Evolutionary conservation across 2,329 filamentous ascomycete species (phyloP), one percentile per base, ranked within the genome.

Genomic region (Nothopassalora personata): DNA sequence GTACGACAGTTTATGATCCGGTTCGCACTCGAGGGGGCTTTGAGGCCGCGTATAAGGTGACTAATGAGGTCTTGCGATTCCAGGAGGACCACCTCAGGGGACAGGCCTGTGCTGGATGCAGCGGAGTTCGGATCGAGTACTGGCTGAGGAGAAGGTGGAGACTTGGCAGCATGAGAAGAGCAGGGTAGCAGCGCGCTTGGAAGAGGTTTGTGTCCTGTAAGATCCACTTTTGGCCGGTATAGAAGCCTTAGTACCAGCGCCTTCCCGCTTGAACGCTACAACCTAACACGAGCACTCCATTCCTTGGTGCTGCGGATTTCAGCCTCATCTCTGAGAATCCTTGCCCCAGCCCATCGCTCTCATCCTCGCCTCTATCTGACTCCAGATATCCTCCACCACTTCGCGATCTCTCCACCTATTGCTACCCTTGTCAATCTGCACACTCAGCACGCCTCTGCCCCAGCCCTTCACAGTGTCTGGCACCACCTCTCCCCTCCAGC

Each of bases 371-470:
- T 97, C 94, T 64, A 99, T 89, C 4, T 84, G 80, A 70, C 88
- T 89, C 94, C 94, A 99, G 62, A 99, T 90, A 60, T 86, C 81
- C 80, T 97, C 94, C 9, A 97, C 91, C 18, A 95, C 86, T 78
- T 97, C 94, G 53, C 92, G 83, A 75, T 99, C 94, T 67, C 93
- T 82, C 86, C 93, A 97, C 60, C 87, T 69, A 45, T 85, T 76
- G 58, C 72, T 70, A 0, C 71, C 71, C 69, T 93, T 88, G 70
- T 97, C 94, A n/a, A 99, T 83, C 52, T 84, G 83, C 54, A 88
- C 88, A 46, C 83, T 85, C 69, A 91, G 76, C 23, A 99, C 92
- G 46, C 89, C 88, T 62, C 93, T 84, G 1, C 94, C 93, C 89
- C 93, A 96, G 54, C 84, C 84, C 66, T 85, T 87, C 39, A 99